Evolutionary conservation across 768 basidiomycete species (phyloP).

Genomic region (Boletus fagicola): DNA sequence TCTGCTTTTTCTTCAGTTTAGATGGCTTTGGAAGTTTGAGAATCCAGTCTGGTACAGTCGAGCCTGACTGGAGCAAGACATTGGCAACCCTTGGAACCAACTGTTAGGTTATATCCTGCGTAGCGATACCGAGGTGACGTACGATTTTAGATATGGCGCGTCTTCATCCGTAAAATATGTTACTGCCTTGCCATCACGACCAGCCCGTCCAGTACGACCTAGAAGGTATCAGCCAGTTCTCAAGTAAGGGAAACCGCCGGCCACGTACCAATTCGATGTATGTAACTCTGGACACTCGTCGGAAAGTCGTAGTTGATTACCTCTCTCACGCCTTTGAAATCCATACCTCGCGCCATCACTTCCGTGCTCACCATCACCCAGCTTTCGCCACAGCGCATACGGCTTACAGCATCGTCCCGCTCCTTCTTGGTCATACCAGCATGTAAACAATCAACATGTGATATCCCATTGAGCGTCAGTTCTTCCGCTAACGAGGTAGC

Average conservation of each 20-base stretch:
- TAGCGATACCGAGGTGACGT: conserved; percentile 25
- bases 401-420: conserved; percentile 77
- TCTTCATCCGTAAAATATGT: conserved; percentile 97
- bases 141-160: conserved; percentile 88
- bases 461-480: conserved; percentile 71
- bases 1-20: conserved; percentile 79
- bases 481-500: conserved; percentile 78
- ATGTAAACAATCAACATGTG: conserved; percentile 87
- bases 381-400: conserved; percentile 86
- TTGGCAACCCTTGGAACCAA: conserved; percentile 74
- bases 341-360: conserved; percentile 97
- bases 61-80: conserved; percentile 91
- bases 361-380: conserved; percentile 98
- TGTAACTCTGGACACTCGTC: conserved; percentile 90
- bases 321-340: conserved; percentile 90
- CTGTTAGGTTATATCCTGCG: conserved; percentile 8
- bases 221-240: conserved; percentile 6
- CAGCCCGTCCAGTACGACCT: conserved; percentile 95
- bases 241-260: not conserved
- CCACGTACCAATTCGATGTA: conserved; percentile 84
- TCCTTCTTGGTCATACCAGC: conserved; percentile 86
- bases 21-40: conserved; percentile 91
- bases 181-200: conserved; percentile 86
- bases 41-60: conserved; percentile 91
- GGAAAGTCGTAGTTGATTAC: conserved; percentile 99